Base-by-base conservation (phyloP, 495 filamentous ascomycete genomes). In the Halenospora varia region DNA sequence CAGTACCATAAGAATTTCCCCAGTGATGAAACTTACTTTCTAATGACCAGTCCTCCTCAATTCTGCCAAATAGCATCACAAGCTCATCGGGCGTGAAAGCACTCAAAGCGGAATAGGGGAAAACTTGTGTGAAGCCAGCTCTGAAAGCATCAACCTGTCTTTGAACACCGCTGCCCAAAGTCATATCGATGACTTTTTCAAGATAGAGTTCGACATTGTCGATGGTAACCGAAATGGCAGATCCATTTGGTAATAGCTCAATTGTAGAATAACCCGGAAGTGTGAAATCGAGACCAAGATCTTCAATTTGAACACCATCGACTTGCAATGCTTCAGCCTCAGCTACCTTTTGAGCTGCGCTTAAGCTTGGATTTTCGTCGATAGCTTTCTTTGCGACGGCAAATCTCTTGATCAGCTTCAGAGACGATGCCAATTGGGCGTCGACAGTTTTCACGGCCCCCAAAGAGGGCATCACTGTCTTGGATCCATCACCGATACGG, bases 1-100 rank as follows among this genome's bases (percentile, higher is more conserved):
- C 58, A 63, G 60, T 22, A 55, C 25, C n/a, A 47, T n/a, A 45
- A 19, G 35, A 39, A 47, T 40, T 9, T 73, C 60, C 25, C 46
- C 53, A 15, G 42, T 15, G 10, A 48, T 13, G 40, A 42, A 40
- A 35, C 88, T 83, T 82, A 92, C 89, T 97, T 70, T 97, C 95
- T 56, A 97, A 84, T 22, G 89, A 89, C 95, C 95, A 99, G 66
- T 99, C 95, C 66, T 99, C 95, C 24, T 99, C 90, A 3, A 92
- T 84, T 42, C 87, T 83, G 20, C 95, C 95, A 74, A 99, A 99
- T 13, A 99, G 79, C 81, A 90, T 93, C 25, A 96, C 92, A n/a
- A 99, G 75, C 69, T 99, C 95, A 65, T 87, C 91, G 1, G 95
- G 95, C 0, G 95, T 99, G 67, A 99, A 99, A 1, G 95, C 92